Evolutionary conservation across 371 early-diverging fungal species (phyloP).

Genomic region (Capillidium rhysosporum): DNA sequence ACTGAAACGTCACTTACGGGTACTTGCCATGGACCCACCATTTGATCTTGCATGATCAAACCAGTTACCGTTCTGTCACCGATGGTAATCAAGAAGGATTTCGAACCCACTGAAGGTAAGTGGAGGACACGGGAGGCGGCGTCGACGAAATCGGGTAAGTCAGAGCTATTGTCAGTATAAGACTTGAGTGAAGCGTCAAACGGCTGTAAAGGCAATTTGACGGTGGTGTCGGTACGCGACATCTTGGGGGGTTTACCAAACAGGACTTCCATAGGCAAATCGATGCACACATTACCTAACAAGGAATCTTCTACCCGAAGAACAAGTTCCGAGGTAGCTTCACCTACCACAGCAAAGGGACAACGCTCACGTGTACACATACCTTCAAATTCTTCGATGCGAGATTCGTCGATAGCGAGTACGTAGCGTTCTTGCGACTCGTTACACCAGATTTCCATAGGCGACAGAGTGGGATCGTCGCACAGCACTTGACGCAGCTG

Average conservation of each 20-base stretch:
- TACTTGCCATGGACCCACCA: constrained; percentile 94
- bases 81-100: constrained; percentile 88
- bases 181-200: constrained; percentile 41
- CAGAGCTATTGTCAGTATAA: constrained; percentile 20
- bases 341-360: constrained; percentile 77
- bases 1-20: constrained; percentile 93
- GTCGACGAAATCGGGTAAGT: constrained; percentile 21
- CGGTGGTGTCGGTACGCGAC: constrained; percentile 47
- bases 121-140: constrained; percentile 58
- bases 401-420: constrained; percentile 52
- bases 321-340: constrained; percentile 68
- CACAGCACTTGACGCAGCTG: constrained; percentile 72
- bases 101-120: constrained; percentile 77
- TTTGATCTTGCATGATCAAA: constrained; percentile 83
- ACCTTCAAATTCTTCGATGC: constrained; percentile 37
- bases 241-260: constrained; percentile 94
- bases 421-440: constrained; percentile 96
- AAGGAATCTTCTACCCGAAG: constrained; percentile 59
- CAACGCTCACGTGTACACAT: constrained; percentile 84
- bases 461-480: constrained; percentile 81
- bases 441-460: constrained; percentile 99
- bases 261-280: constrained; percentile 82
- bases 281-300: constrained; percentile 47
- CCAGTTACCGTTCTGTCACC: constrained; percentile 92
- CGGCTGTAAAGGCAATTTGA: constrained; percentile 23